These are phyloP conservation scores for Hansenula anomala DNA, from an alignment of 1,139 yeast genomes.

Conservation along the genomic window DNA sequence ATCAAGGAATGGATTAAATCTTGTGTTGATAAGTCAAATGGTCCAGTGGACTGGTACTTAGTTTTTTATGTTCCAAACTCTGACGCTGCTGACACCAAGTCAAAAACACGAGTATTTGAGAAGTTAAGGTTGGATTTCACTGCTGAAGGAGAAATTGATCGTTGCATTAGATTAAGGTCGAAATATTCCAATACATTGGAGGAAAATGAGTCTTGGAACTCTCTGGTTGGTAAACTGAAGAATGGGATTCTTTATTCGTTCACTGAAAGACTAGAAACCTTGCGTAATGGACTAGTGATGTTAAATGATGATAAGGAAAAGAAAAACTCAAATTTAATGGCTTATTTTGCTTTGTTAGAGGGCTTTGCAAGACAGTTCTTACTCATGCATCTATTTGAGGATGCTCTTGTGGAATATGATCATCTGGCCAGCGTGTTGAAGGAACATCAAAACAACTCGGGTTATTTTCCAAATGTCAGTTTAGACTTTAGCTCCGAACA, in stretches of 20 bases:
- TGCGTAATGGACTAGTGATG: slow-evolving; percentile 32
- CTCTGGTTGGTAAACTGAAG: slow-evolving; percentile 42
- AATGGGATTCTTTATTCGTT: slow-evolving; percentile 52
- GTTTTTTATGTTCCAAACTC: slow-evolving; percentile 34
- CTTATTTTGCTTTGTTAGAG: slow-evolving; percentile 22
- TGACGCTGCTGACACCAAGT: not conserved
- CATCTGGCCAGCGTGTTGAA: slow-evolving; percentile 1
- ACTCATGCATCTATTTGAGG: slow-evolving; percentile 52
- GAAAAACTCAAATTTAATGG: slow-evolving; percentile 8
- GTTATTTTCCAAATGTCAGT: slow-evolving; percentile 24
- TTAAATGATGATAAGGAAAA: slow-evolving; percentile 19
- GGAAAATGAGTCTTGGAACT: slow-evolving; percentile 46
- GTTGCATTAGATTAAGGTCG: slow-evolving; percentile 39
- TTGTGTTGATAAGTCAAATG: slow-evolving; percentile 37
- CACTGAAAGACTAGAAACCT: slow-evolving; percentile 39
- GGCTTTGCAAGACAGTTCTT: slow-evolving; percentile 42
- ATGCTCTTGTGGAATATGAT: slow-evolving; percentile 43
- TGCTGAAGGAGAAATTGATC: slow-evolving; percentile 22
- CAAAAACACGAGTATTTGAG: slow-evolving; percentile 47
- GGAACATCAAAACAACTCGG: slow-evolving; percentile 9
- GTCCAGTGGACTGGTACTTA: slow-evolving; percentile 62
- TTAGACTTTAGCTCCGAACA: slow-evolving; percentile 6
- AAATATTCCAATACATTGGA: slow-evolving; percentile 33
- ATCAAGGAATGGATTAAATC: slow-evolving; percentile 74
- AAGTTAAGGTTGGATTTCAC: slow-evolving; percentile 66